Percentiles rank a stretch among this genome's conserved stretches.
Conservation (phyloP, 805 yeast genomes). For the Yueomyces sinensis region DNA sequence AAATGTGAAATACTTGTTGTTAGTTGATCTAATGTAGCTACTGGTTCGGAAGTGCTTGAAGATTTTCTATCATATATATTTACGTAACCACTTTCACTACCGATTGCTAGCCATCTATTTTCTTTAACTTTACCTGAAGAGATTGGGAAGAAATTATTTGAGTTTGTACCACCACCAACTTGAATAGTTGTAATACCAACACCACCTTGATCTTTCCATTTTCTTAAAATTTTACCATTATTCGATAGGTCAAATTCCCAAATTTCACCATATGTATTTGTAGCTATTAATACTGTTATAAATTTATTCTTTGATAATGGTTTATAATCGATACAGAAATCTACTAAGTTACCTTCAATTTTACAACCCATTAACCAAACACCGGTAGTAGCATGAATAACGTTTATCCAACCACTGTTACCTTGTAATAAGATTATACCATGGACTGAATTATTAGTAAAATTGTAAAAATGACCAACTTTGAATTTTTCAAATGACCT, state of each 20-base stretch:
- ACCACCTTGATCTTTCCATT: slow-evolving; percentile 83
- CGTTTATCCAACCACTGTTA: slow-evolving; percentile 81
- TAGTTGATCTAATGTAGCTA: slow-evolving; percentile 59
- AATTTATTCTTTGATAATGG: slow-evolving; percentile 14
- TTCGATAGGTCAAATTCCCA: slow-evolving; percentile 65
- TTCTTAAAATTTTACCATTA: slow-evolving; percentile 36
- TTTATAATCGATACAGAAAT: slow-evolving; percentile 35
- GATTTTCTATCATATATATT: slow-evolving; percentile 58
- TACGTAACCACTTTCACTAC: slow-evolving; percentile 80
- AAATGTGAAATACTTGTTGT: slow-evolving; percentile 69
- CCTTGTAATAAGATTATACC: slow-evolving; percentile 74
- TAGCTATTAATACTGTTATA: slow-evolving; percentile 34
- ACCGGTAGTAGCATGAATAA: slow-evolving; percentile 65
- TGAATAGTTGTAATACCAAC: slow-evolving; percentile 68
- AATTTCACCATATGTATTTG: slow-evolving; percentile 72
- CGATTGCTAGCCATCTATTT: slow-evolving; percentile 79
- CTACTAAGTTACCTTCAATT: slow-evolving; percentile 75
- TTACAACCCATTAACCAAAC: slow-evolving; percentile 81
- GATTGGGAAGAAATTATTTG: slow-evolving; percentile 17
- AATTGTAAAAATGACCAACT: slow-evolving; percentile 34
- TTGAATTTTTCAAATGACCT: slow-evolving; percentile 78
- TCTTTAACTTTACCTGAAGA: slow-evolving; percentile 9
- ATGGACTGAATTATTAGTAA: slow-evolving; percentile 23
- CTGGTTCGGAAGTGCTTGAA: slow-evolving; percentile 7
- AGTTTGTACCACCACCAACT: slow-evolving; percentile 44